Base-by-base conservation (phyloP, 1,139 yeast species). In the Meyerozyma guilliermondii region DNA sequence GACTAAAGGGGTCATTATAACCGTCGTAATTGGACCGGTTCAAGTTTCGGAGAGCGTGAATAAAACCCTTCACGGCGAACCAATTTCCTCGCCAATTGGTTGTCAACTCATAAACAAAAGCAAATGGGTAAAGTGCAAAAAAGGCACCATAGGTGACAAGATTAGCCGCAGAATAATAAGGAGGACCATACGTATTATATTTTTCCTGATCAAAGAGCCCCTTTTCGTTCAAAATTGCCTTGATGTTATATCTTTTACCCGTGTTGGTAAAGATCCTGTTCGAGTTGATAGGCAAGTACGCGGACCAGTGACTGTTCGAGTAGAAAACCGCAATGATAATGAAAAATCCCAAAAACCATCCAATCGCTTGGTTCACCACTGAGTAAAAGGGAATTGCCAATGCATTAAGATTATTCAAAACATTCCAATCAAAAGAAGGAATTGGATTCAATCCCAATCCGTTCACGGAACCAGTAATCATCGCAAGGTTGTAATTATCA, bases 131-230 rank as follows among this genome's bases (percentile, higher is more conserved):
- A 18, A 52, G 11, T 9, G 52, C 51, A 33, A 54, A 50, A 20
- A 48, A 49, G 2, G 55, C 46, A 7, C 56, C 56, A 38, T 51
- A 54, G 3, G 41, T 41, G 13, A 54, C 51, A 47, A 54, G 47
- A 37, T 46, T 47, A 2, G 78, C 83, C 5, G 86, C 86, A 17
- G 79, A 55, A 55, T 78, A 80, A 51, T 68, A 80, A 14, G 86
- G 85, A 1, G 80, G 78, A 0, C 82, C 79, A 48, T 47, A 55
- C 6, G 40, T 27, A 11, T 50, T 41, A 42, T 55, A 54, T 43
- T 52, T 51, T 16, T 39, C 45, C 5, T 52, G 24, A 36, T 50
- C 54, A 28, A 55, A 50, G 33, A 44, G 40, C 10, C 46, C 46
- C 5, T 45, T 26, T 10, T 39, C 39, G 34, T 51, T 33, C 10